Conservation (phyloP, 768 basidiomycete genomes). For the Collybia mongolica region DNA sequence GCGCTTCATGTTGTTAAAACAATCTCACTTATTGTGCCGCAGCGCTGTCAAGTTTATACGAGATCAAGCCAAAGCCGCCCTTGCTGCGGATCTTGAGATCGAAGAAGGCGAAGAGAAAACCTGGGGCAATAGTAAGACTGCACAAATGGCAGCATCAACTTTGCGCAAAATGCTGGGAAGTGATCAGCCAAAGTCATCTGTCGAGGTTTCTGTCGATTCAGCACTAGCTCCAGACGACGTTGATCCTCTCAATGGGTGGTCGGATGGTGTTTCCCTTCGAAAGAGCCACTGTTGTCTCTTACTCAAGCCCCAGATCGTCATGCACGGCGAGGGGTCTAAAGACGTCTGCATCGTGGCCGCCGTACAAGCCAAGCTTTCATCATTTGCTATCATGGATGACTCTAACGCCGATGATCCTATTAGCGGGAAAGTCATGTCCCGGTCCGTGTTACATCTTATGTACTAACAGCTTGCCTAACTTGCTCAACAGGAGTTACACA, state of each 20-base stretch:
- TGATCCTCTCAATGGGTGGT: constrained; percentile 72
- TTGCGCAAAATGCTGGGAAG: constrained; percentile 63
- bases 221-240: constrained; percentile 32
- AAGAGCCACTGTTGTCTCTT: constrained; percentile 84
- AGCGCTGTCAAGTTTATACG: constrained; percentile 87
- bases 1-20: constrained; percentile 6
- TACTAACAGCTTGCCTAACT: neutral
- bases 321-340: constrained; percentile 54
- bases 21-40: constrained; percentile 6
- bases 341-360: constrained; percentile 75
- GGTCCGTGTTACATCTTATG: constrained; percentile 42
- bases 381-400: constrained; percentile 79
- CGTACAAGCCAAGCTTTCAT: constrained; percentile 75
- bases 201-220: constrained; percentile 31
- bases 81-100: constrained; percentile 24
- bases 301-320: constrained; percentile 86
- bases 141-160: constrained; percentile 67
- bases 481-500: constrained; percentile 63
- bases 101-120: constrained; percentile 25
- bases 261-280: constrained; percentile 62
- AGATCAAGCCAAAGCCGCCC: constrained; percentile 66
- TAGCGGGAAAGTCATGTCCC: constrained; percentile 81
- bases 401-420: constrained; percentile 78
- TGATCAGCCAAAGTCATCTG: constrained; percentile 48
- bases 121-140: constrained; percentile 37